Evolutionary conservation across 768 basidiomycete genomes (phyloP), one percentile per base, ranked within the genome.

Genomic region (Podaxis sp.): DNA sequence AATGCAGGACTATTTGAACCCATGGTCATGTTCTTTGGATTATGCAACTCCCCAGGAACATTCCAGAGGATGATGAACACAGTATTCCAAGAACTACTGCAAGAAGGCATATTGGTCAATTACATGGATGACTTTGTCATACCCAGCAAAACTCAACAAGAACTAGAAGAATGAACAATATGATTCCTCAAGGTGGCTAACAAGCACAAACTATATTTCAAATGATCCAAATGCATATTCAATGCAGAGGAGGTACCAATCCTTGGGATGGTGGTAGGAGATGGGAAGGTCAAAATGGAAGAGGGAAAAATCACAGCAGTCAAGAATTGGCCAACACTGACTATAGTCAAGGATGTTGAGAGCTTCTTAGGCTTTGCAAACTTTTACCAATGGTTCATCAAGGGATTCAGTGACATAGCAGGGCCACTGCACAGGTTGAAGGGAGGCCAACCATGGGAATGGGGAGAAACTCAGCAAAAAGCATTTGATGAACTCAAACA

Each of bases 71-170:
- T 65, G 58, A 65, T 65, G 59, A 51, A 60, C 26, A 3, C 1
- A 4, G 44, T 65, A 4, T 65, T 65, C 26, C 11, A 13, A 2
- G 56, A 57, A 5, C 3, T 58, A 11, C 49, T 58, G 4, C 28
- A 13, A 4, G 24, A 38, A 28, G 56, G 56, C 4, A 5, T 1
- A 2, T 63, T 82, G 2, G 49, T 75, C 1, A 68, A 80, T 0
- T 80, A 84, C 65, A 66, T 81, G 33, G 77, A 80, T 28, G 4
- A 28, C 64, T 75, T 80, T 33, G 61, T 78, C 36, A 71, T 76
- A 36, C 73, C 64, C n/a, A 63, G 66, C 0, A 55, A 65, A 11
- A 66, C 62, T 1, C 2, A 56, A 12, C 36, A 50, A n/a, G 64
- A 67, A 38, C 63, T 59, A 1, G 26, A 59, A 30, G 28, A 49